phyloP scores from a whole-genome alignment of 257 asterid genomes.

The Plantago ovata region DNA sequence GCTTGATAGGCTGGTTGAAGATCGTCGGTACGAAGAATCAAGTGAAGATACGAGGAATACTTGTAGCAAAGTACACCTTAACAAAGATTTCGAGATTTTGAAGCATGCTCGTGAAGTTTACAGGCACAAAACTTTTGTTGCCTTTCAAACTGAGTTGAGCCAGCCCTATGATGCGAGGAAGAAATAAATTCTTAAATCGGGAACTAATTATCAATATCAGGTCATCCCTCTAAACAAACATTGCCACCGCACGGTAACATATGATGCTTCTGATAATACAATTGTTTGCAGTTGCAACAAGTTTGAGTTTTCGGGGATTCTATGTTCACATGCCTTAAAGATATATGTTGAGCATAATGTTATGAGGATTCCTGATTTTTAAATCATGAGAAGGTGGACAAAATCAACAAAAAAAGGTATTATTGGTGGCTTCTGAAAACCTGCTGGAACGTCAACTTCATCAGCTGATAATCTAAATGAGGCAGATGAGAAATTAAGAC shows the following conservation, averaged over 20 bases:
- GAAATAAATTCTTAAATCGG: neutral
- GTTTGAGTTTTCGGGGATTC: too few relatives aligned
- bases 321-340: too few relatives aligned
- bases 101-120: too few relatives aligned
- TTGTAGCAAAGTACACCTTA: neutral
- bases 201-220: neutral
- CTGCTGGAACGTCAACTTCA: too few relatives aligned
- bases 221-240: neutral
- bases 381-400: neutral
- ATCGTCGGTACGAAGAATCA: neutral
- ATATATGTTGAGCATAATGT: too few relatives aligned
- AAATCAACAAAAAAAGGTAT: neutral
- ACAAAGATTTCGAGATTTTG: neutral
- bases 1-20: neutral
- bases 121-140: too few relatives aligned
- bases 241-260: neutral
- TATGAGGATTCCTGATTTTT: too few relatives aligned
- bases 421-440: too few relatives aligned
- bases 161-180: slow-evolving; percentile 1
- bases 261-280: neutral
- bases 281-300: neutral
- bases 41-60: neutral
- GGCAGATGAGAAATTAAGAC: too few relatives aligned
- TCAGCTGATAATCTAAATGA: too few relatives aligned
- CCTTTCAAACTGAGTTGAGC: too few relatives aligned